Base-by-base conservation (phyloP, 176 grass and related monocot species). In the Eragrostis nindensis region DNA sequence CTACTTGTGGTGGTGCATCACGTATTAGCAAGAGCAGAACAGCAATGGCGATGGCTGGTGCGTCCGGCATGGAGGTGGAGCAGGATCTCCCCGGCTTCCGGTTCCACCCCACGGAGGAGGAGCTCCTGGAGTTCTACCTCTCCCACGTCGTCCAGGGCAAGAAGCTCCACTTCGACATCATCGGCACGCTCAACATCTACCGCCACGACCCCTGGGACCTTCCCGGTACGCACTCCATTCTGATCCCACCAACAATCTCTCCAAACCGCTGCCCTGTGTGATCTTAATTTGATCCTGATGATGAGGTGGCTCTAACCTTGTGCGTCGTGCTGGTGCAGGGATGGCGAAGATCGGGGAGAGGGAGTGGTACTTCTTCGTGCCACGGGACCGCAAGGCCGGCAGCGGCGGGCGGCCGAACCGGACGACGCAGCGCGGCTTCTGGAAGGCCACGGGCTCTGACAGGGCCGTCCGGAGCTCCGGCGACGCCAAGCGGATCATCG, bases 351-450 rank as follows among this genome's bases (percentile, higher is more conserved):
- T 92, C 73, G 94, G 94, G 45, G 94, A 97, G 90, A 85, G 91
- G 65, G 94, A 97, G 67, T 97, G 94, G 94, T 97, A 97, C 83
- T 97, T 97, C 87, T 94, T 94, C 84, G 94, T 97, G 80, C 87
- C 87, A 44, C 68, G 89, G 2, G 90, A 97, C 70, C 64, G 91
- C 72, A 89, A 84, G 69, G 74, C 82, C 21, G 69, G 87, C 12
- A 89, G 45, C 78, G 89, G 94, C 11, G 89, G 94, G 13, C 85
- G 94, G 83, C 94, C 91, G 79, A 97, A 84, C 89, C 83, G 94
- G 61, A 97, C 91, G 42, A 97, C 94, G 46, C 80, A 92, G 89
- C 75, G 76, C 13, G 94, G 94, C 22, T 97, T 92, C 87, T 97
- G 94, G 94, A 97, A 97, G 84, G 94, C 94, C 9, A 97, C 94